A percentile compares a stretch with the other conserved stretches of the same genome.
These are phyloP conservation scores for Aspergillus sp. DNA, from an alignment of 2,329 filamentous ascomycete species.

Conservation along the genomic window DNA sequence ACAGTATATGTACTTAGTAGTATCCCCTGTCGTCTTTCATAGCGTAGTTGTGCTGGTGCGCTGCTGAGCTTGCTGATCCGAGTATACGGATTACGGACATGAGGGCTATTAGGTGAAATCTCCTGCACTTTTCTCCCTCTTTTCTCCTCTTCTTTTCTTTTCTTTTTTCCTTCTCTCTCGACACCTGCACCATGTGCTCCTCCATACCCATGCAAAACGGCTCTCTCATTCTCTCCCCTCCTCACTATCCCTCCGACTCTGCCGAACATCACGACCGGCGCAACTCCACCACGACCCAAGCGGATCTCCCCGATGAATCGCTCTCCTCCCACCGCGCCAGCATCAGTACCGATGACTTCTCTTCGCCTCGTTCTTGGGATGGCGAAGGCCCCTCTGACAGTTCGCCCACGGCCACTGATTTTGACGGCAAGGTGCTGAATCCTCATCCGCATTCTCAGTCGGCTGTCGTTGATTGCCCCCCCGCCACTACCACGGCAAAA, in stretches of 20 bases:
- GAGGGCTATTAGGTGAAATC: neutral
- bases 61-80: too few relatives aligned
- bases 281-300: conserved; percentile 6
- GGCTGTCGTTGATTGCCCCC: neutral
- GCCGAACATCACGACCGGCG: conserved; percentile 7
- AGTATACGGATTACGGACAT: too few relatives aligned
- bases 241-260: conserved; percentile 7
- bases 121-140: neutral
- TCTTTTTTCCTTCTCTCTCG: neutral
- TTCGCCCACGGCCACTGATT: conserved; percentile 10
- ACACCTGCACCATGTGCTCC: conserved; percentile 12
- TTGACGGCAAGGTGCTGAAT: conserved; percentile 14
- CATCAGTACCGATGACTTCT: conserved; percentile 24
- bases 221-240: conserved; percentile 14
- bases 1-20: too few relatives aligned
- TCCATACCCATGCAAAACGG: conserved; percentile 35
- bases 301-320: conserved; percentile 17
- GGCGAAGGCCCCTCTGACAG: conserved; percentile 15
- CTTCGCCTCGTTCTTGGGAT: conserved; percentile 22
- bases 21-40: too few relatives aligned
- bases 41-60: too few relatives aligned
- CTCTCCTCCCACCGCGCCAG: conserved; percentile 20
- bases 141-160: neutral
- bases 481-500: conserved; percentile 4
- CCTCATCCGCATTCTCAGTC: conserved; percentile 2